These are phyloP conservation scores for Wickerhamomyces xylosicus DNA, from an alignment of 805 yeast species.

Conservation along the genomic window DNA sequence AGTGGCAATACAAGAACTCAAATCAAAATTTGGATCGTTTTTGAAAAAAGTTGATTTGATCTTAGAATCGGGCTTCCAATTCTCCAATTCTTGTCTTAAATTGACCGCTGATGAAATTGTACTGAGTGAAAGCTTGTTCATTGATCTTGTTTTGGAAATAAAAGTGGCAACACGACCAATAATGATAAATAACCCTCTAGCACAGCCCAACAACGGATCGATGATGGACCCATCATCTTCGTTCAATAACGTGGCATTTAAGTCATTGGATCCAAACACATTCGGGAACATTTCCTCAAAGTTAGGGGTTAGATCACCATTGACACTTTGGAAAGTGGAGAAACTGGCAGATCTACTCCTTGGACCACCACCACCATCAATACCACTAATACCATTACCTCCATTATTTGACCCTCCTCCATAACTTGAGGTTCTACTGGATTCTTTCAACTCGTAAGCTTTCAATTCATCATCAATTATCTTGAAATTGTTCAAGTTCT, in stretches of 20 bases:
- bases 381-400: not conserved
- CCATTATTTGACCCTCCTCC: not conserved
- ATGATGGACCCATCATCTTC: slow-evolving; percentile 17
- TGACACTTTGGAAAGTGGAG: not conserved
- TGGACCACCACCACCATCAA: not conserved
- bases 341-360: not conserved
- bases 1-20: slow-evolving; percentile 51
- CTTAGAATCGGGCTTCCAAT: slow-evolving; percentile 41
- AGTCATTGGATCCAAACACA: slow-evolving; percentile 6
- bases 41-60: slow-evolving; percentile 23
- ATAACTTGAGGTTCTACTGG: too few relatives aligned
- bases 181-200: slow-evolving; percentile 51
- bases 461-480: slow-evolving; percentile 1
- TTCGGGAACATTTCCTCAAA: slow-evolving; percentile 6
- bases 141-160: slow-evolving; percentile 35
- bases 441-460: not conserved
- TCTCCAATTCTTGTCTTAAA: slow-evolving; percentile 38
- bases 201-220: slow-evolving; percentile 62
- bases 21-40: slow-evolving; percentile 41
- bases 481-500: slow-evolving; percentile 6
- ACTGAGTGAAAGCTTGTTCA: slow-evolving; percentile 31
- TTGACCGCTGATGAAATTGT: slow-evolving; percentile 46
- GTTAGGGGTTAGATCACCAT: slow-evolving; percentile 3
- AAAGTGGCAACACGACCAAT: slow-evolving; percentile 55
- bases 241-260: not conserved